Conservation (phyloP, 75 land plant genomes). For the Pseudotsuga menziesii region DNA sequence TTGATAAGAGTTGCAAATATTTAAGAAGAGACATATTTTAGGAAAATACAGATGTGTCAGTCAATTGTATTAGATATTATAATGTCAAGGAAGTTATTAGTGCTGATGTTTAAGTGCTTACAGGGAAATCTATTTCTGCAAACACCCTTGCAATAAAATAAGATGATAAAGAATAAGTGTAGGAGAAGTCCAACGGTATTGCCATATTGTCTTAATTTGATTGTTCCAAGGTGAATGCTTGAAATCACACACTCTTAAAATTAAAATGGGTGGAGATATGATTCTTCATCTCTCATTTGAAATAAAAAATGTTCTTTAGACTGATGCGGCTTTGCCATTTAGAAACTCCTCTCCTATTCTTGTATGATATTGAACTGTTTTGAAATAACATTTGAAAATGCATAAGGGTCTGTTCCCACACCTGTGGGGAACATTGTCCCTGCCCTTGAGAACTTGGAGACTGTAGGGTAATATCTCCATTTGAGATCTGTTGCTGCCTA, state of each 20-base stretch:
- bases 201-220: background rate
- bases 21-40: background rate
- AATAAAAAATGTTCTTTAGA: too few species aligned
- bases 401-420: background rate
- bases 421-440: too few species aligned
- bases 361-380: background rate
- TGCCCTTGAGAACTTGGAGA: too few species aligned
- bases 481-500: too few species aligned
- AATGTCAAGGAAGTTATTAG: background rate
- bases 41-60: background rate
- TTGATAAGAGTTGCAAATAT: background rate
- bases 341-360: background rate
- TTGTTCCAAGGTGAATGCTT: background rate
- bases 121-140: background rate
- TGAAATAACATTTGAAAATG: constrained; percentile 1
- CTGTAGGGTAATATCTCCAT: too few species aligned
- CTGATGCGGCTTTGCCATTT: too few species aligned
- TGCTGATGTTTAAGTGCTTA: background rate
- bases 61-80: background rate
- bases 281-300: too few species aligned
- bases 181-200: background rate
- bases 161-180: background rate
- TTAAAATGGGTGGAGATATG: too few species aligned
- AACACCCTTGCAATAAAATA: background rate
- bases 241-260: too few species aligned